These are phyloP conservation scores for Metschnikowia drakensbergensis DNA, from an alignment of 805 yeast genomes.

Conservation along the genomic window DNA sequence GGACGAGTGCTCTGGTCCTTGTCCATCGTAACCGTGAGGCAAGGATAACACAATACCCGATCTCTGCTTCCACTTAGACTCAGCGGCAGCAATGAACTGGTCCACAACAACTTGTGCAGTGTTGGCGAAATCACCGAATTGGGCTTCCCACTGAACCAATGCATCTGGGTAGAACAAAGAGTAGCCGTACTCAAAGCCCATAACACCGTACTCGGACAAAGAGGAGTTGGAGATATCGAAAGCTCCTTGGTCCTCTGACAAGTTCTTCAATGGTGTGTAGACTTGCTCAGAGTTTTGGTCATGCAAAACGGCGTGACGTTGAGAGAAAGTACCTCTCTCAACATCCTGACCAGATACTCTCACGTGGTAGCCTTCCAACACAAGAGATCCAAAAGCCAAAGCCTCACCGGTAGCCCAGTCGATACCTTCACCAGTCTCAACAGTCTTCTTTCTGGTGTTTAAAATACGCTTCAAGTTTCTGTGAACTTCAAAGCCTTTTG, in stretches of 20 bases:
- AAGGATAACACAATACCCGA: slow-evolving; percentile 91
- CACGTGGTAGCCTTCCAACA: slow-evolving; percentile 90
- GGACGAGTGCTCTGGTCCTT: slow-evolving; percentile 99
- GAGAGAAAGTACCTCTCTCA: slow-evolving; percentile 99
- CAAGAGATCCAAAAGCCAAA: slow-evolving; percentile 90
- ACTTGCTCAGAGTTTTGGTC: slow-evolving; percentile 86
- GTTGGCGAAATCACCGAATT: slow-evolving; percentile 99
- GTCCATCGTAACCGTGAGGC: slow-evolving; percentile 99
- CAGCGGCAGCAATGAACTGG: slow-evolving; percentile 96
- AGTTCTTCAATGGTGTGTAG: slow-evolving; percentile 79
- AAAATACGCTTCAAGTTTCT: slow-evolving; percentile 94
- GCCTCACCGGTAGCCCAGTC: slow-evolving; percentile 99
- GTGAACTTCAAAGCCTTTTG: slow-evolving; percentile 85
- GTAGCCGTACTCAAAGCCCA: slow-evolving; percentile 99
- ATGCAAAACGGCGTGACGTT: slow-evolving; percentile 97
- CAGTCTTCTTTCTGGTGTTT: slow-evolving; percentile 78
- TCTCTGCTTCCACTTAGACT: slow-evolving; percentile 98
- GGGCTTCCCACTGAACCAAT: slow-evolving; percentile 98
- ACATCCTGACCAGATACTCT: slow-evolving; percentile 99
- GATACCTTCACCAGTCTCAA: slow-evolving; percentile 86
- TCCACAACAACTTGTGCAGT: slow-evolving; percentile 97
- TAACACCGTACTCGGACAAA: slow-evolving; percentile 96
- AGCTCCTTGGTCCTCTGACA: slow-evolving; percentile 77
- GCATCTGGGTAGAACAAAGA: slow-evolving; percentile 97
- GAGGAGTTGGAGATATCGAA: slow-evolving; percentile 92